Base-by-base conservation (phyloP, 257 asterid genomes). In the Scutellaria barbata region DNA sequence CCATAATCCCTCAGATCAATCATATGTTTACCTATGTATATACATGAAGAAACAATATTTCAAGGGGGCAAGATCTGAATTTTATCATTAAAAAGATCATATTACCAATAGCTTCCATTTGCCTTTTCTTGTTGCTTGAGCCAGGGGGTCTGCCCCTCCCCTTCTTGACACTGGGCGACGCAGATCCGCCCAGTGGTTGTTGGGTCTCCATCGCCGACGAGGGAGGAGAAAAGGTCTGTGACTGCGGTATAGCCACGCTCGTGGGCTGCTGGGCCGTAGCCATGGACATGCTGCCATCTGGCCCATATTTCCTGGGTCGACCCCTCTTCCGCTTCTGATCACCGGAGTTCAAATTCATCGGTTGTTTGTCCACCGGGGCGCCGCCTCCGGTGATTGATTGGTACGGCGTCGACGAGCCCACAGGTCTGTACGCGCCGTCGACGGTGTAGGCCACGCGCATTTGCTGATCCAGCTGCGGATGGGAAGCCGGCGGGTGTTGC, bases 91-190 rank as follows among this genome's bases (percentile, higher is more conserved):
- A 58, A 74, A 61, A 48, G 46, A 42, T 18, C 51, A 61, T 47
- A 59, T 62, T 83, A 86, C 89, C 92, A 17, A 74, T 67, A 68
- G 81, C 81, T 69, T 75, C 85, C 56, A 73, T 45, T 58, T 66
- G 79, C 74, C 68, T 72, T 68, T 76, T 82, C 81, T 82, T 80
- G 66, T 80, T 80, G 74, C 73, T 69, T 11, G 92, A 84, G 61
- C 85, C 89, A 45, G 79, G 84, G 30, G 92, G 92, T 66, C 92
- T 74, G 74, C 87, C 92, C 63, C 89, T 76, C 42, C 78, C 54
- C 74, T 82, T 86, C 80, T 82, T 83, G 5, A 52, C 62, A 58
- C 78, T n/a, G 48, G 88, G 74, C 0, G 86, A 76, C 22, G 66
- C 62, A 55, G 82, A 74, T 66, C 82, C 86, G 6, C 63, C 82